A percentile compares a stretch with the other conserved stretches of the same genome.
phyloP scores from a whole-genome alignment of 352 stramenopile species.

The Pythium rhizo-oryzae region DNA sequence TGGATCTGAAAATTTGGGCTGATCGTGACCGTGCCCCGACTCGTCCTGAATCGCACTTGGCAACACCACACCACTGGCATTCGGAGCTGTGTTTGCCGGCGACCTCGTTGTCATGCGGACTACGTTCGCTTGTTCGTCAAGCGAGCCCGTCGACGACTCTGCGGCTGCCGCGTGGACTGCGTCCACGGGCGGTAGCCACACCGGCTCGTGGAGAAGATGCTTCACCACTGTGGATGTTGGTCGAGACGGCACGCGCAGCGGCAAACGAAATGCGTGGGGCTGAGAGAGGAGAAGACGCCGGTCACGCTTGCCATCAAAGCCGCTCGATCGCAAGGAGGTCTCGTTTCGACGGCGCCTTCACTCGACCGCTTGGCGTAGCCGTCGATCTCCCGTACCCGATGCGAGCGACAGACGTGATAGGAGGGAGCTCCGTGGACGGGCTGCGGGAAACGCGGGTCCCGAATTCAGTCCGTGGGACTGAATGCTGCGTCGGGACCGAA shows the following conservation, averaged over 20 bases:
- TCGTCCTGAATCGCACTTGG: slow-evolving; percentile 11
- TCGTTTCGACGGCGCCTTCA: no score
- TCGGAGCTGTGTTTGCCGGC: background rate
- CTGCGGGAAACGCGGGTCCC: no score
- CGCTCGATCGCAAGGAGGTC: no score
- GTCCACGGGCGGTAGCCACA: slow-evolving; percentile 18
- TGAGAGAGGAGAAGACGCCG: background rate
- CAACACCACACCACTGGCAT: background rate
- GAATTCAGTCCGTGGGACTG: no score
- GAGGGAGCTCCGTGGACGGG: no score
- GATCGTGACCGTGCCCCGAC: background rate
- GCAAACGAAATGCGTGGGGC: background rate
- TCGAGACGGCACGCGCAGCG: background rate
- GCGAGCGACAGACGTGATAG: no score
- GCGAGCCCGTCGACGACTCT: background rate
- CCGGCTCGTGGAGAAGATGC: slow-evolving; percentile 5
- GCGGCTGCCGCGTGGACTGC: background rate
- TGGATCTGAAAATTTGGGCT: background rate
- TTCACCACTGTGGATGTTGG: slow-evolving; percentile 11
- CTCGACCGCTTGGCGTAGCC: no score
- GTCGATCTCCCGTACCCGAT: no score
- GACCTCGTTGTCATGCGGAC: background rate
- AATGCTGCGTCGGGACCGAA: background rate
- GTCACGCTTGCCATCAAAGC: background rate
- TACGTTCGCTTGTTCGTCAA: background rate